Evolutionary conservation across 495 filamentous ascomycete species (phyloP).

Genomic region (Tuber magnatum): DNA sequence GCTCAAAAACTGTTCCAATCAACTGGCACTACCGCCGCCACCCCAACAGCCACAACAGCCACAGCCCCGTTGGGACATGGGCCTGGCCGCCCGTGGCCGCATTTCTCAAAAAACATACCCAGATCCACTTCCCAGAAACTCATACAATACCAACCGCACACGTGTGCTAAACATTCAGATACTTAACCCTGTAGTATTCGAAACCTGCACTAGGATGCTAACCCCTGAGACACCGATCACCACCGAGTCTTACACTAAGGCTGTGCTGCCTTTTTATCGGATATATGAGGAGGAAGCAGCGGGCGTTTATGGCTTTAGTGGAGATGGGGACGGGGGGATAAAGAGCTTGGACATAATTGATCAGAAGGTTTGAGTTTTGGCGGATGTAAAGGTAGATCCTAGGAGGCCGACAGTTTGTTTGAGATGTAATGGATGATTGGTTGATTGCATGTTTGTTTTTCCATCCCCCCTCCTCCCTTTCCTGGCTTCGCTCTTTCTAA

Average conservation of each 20-base stretch:
- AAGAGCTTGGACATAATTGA: conserved; percentile 11
- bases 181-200: conserved; percentile 42
- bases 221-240: conserved; percentile 43
- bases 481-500: neutral
- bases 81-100: neutral
- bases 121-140: neutral
- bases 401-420: conserved; percentile 1
- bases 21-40: neutral
- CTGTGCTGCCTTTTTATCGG: conserved; percentile 43
- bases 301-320: conserved; percentile 4
- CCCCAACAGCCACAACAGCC: neutral
- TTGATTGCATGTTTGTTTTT: conserved; percentile 18
- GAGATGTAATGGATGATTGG: neutral
- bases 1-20: too few relatives aligned
- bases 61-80: neutral
- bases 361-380: neutral
- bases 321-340: neutral
- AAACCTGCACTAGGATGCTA: conserved; percentile 40
- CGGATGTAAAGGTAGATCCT: conserved; percentile 5
- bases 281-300: conserved; percentile 34
- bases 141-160: conserved; percentile 42
- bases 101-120: neutral
- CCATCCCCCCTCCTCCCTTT: too few relatives aligned
- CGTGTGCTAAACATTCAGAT: conserved; percentile 46
- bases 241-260: conserved; percentile 39